phyloP scores from a whole-genome alignment of 1,139 yeast genomes.

The Trichomonascaceae sp. region DNA sequence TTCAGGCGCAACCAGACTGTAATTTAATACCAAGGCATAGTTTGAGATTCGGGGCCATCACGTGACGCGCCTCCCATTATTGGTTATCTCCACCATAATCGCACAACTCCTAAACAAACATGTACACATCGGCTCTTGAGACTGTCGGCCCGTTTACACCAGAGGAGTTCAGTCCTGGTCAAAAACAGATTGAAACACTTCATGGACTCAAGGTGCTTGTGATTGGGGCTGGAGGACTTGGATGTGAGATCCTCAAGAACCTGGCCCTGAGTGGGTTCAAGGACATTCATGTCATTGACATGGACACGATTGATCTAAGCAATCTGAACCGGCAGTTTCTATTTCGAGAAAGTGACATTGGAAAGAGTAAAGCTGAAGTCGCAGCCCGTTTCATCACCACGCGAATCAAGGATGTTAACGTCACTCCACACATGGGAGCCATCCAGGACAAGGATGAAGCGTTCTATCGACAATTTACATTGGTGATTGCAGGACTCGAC shows the following conservation, averaged over 20 bases:
- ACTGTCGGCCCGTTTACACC: not conserved
- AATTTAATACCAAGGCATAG: too few relatives aligned
- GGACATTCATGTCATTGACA: constrained; percentile 72
- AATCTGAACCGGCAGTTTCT: constrained; percentile 85
- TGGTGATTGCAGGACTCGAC: constrained; percentile 81
- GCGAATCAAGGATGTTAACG: constrained; percentile 35
- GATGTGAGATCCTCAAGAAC: constrained; percentile 84
- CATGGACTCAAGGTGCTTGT: constrained; percentile 24
- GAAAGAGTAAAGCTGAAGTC: constrained; percentile 64
- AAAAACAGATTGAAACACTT: constrained; percentile 18
- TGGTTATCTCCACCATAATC: too few relatives aligned
- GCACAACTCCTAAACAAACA: too few relatives aligned
- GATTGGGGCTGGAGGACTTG: constrained; percentile 93
- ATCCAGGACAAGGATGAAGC: constrained; percentile 59
- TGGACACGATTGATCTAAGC: constrained; percentile 89
- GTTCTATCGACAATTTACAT: constrained; percentile 56
- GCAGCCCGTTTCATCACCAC: constrained; percentile 53
- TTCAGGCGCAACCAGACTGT: too few relatives aligned
- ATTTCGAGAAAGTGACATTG: constrained; percentile 62
- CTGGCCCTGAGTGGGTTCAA: constrained; percentile 66
- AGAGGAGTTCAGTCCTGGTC: constrained; percentile 26
- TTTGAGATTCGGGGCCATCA: too few relatives aligned
- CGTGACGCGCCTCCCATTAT: too few relatives aligned
- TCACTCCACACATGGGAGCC: constrained; percentile 48
- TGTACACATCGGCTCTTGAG: not conserved